Percentiles rank a stretch among this genome's conserved stretches.
phyloP scores from a whole-genome alignment of 2,329 filamentous ascomycete species.

The Hortaea werneckii region DNA sequence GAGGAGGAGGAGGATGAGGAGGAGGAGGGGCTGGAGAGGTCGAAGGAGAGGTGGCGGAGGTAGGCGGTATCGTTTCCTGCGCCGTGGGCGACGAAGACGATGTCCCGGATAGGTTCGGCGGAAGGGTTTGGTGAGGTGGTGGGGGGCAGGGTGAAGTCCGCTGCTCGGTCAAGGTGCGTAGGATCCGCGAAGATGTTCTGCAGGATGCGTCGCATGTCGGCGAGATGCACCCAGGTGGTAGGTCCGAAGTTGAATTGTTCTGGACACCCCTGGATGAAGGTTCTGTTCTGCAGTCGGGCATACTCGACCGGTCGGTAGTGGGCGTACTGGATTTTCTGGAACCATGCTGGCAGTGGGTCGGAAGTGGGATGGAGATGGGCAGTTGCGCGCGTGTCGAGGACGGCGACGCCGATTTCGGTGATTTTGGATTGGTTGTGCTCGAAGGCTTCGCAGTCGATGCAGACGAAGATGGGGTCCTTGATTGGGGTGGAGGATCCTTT shows the following conservation, averaged over 20 bases:
- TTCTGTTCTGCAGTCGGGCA: slow-evolving; percentile 12
- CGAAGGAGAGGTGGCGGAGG: slow-evolving; percentile 10
- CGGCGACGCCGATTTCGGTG: slow-evolving; percentile 21
- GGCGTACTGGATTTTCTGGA: slow-evolving; percentile 13
- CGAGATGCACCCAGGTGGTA: slow-evolving; percentile 10
- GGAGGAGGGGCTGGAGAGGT: background rate
- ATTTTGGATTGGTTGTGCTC: slow-evolving; percentile 15
- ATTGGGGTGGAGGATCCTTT: background rate
- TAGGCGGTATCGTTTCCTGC: slow-evolving; percentile 13
- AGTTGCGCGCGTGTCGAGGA: slow-evolving; percentile 15
- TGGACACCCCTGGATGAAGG: slow-evolving; percentile 17
- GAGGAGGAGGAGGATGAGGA: no score
- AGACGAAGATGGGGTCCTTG: slow-evolving; percentile 15
- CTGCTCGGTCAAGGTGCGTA: slow-evolving; percentile 4
- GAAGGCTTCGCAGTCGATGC: slow-evolving; percentile 21
- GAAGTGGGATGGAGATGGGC: background rate
- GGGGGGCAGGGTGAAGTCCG: background rate
- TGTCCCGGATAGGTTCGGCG: slow-evolving; percentile 5
- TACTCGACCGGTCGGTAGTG: slow-evolving; percentile 18
- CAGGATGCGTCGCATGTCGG: slow-evolving; percentile 4
- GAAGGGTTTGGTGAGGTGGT: no score
- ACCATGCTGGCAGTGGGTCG: slow-evolving; percentile 4
- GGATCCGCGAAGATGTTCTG: slow-evolving; percentile 8
- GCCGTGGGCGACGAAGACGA: slow-evolving; percentile 19
- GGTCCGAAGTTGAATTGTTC: slow-evolving; percentile 19